These are phyloP conservation scores for Teratosphaeria zuluensis DNA, from an alignment of 2,329 filamentous ascomycete species.

Conservation along the genomic window DNA sequence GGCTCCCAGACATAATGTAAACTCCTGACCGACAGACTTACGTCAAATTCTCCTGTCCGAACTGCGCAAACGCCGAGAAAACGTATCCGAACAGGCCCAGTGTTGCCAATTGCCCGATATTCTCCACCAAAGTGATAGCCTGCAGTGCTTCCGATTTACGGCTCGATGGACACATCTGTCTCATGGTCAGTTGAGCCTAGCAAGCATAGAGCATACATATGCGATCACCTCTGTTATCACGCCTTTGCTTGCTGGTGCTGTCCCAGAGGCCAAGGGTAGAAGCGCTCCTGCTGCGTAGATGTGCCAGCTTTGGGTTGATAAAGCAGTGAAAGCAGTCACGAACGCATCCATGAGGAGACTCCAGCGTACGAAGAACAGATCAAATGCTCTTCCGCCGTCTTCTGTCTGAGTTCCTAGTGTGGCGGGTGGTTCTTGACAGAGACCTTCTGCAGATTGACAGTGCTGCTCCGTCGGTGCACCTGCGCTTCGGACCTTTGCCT, in stretches of 20 bases:
- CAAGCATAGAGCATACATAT: background rate
- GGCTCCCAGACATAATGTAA: background rate
- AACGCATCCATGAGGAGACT: background rate
- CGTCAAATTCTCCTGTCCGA: background rate
- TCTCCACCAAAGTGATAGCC: background rate
- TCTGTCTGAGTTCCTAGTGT: no score
- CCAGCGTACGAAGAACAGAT: background rate
- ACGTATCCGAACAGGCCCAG: background rate
- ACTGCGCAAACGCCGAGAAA: background rate
- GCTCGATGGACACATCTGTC: background rate
- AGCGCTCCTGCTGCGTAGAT: background rate
- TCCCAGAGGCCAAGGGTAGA: background rate
- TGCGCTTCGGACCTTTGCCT: background rate
- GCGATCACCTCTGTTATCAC: background rate
- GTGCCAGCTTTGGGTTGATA: background rate
- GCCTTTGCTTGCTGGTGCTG: conserved; percentile 1
- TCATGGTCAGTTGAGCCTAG: background rate
- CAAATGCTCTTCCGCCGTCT: background rate
- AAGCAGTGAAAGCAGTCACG: background rate
- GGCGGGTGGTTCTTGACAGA: background rate
- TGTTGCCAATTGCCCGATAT: background rate
- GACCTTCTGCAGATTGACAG: background rate
- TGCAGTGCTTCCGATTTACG: background rate
- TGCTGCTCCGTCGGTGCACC: background rate
- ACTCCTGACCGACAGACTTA: background rate